A percentile compares a stretch with the other conserved stretches of the same genome.
phyloP scores from a whole-genome alignment of 352 stramenopile species.

The Elongisporangium prolatum region DNA sequence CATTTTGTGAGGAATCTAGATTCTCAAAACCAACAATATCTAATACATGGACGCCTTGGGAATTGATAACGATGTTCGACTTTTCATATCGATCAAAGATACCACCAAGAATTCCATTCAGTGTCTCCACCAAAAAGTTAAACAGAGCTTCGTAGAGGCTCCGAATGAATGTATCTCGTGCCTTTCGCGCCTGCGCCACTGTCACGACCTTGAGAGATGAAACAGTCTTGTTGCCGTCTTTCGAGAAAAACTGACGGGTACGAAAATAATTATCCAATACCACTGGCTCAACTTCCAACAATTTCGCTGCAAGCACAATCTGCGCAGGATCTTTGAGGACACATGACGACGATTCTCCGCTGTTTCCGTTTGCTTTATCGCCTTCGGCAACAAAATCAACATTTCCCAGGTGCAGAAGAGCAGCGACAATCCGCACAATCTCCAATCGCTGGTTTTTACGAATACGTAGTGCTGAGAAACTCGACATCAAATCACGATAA shows the following conservation, averaged over 20 bases:
- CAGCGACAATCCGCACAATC: slow-evolving; percentile 72
- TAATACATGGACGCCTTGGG: slow-evolving; percentile 74
- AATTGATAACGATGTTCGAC: slow-evolving; percentile 78
- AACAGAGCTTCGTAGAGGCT: slow-evolving; percentile 79
- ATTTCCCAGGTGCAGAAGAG: slow-evolving; percentile 73
- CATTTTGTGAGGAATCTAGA: slow-evolving; percentile 49
- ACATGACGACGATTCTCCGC: slow-evolving; percentile 44
- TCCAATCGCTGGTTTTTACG: slow-evolving; percentile 77
- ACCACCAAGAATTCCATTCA: slow-evolving; percentile 75
- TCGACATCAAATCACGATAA: slow-evolving; percentile 78
- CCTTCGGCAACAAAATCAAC: slow-evolving; percentile 66
- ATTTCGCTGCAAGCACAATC: slow-evolving; percentile 57
- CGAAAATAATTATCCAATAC: slow-evolving; percentile 86
- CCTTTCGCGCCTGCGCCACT: slow-evolving; percentile 60
- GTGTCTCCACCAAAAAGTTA: slow-evolving; percentile 69
- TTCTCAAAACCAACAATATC: slow-evolving; percentile 78
- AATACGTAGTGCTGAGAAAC: slow-evolving; percentile 72
- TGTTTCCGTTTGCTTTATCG: slow-evolving; percentile 9
- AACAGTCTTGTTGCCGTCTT: slow-evolving; percentile 66
- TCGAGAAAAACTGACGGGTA: slow-evolving; percentile 75
- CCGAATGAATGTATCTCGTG: slow-evolving; percentile 74
- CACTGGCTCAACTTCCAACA: slow-evolving; percentile 74
- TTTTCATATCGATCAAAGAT: slow-evolving; percentile 85
- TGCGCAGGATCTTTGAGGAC: slow-evolving; percentile 59
- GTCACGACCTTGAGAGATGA: slow-evolving; percentile 83